A percentile compares a stretch with the other conserved stretches of the same genome.
phyloP scores from a whole-genome alignment of 352 stramenopile species.

The Phytophthora boehmeriae region DNA sequence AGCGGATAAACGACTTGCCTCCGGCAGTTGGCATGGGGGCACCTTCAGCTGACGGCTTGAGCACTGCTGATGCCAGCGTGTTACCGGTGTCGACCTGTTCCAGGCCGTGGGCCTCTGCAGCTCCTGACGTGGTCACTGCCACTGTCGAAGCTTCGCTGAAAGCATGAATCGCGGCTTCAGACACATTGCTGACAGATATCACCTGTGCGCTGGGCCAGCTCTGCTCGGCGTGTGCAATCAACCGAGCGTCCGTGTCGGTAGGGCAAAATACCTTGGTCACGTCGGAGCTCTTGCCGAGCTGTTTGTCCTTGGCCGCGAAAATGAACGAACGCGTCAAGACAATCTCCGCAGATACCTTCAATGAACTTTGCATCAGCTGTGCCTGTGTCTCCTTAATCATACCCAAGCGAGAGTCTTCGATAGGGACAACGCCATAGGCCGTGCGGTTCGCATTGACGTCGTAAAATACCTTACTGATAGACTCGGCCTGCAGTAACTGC shows the following conservation, averaged over 20 bases:
- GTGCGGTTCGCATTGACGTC: conserved; percentile 82
- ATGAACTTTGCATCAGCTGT: conserved; percentile 65
- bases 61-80: conserved; percentile 50
- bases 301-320: conserved; percentile 64
- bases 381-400: conserved; percentile 90
- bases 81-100: conserved; percentile 61
- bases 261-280: conserved; percentile 68
- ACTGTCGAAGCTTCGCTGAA: conserved; percentile 44
- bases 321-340: conserved; percentile 73
- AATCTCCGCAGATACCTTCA: conserved; percentile 83
- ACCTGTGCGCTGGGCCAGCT: conserved; percentile 74
- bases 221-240: conserved; percentile 70
- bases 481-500: conserved; percentile 62
- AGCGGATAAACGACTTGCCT: conserved; percentile 67
- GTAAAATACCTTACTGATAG: conserved; percentile 80
- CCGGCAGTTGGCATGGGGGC: conserved; percentile 1
- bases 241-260: conserved; percentile 51
- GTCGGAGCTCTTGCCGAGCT: conserved; percentile 46
- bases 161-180: conserved; percentile 56
- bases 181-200: conserved; percentile 69
- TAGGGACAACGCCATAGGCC: conserved; percentile 85
- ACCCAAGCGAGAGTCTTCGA: conserved; percentile 83
- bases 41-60: conserved; percentile 25
- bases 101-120: conserved; percentile 45
- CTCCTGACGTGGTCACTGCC: conserved; percentile 60